phyloP scores from a whole-genome alignment of 257 asterid genomes.

The Eustoma russellianum region DNA sequence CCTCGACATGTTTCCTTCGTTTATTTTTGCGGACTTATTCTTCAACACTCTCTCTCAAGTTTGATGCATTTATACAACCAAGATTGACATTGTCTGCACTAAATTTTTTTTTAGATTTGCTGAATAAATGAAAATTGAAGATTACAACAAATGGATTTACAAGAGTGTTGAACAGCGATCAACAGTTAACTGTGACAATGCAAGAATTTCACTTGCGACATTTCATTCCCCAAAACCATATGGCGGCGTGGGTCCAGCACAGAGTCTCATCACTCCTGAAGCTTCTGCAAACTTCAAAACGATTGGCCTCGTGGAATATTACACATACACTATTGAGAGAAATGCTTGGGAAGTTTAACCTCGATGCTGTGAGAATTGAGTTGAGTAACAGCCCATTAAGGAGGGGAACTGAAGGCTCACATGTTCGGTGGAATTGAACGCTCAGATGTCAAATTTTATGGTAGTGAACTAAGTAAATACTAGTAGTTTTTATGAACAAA shows the following conservation, averaged over 20 bases:
- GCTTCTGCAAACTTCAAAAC: conserved; percentile 36
- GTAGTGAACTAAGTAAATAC: too few relatives aligned
- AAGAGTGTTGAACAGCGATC: conserved; percentile 29
- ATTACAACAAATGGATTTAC: conserved; percentile 23
- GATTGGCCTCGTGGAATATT: conserved; percentile 20
- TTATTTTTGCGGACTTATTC: too few relatives aligned
- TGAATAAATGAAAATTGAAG: neutral
- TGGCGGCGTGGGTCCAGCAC: conserved; percentile 24
- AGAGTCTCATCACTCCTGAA: conserved; percentile 24
- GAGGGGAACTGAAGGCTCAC: too few relatives aligned
- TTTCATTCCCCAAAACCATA: conserved; percentile 16
- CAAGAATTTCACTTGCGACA: conserved; percentile 23
- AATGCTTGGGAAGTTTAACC: conserved; percentile 36
- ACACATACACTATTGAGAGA: conserved; percentile 23
- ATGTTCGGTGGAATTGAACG: too few relatives aligned
- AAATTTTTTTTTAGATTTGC: too few relatives aligned
- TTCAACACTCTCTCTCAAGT: too few relatives aligned
- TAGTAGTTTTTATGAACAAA: too few relatives aligned
- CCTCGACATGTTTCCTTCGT: too few relatives aligned
- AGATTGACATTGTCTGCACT: too few relatives aligned
- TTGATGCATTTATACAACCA: too few relatives aligned
- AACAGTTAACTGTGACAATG: conserved; percentile 13
- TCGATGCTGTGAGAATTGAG: conserved; percentile 27
- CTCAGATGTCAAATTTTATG: too few relatives aligned
- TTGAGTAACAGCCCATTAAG: too few relatives aligned